Percentiles rank a stretch among this genome's conserved stretches.
phyloP scores from a whole-genome alignment of 2,329 filamentous ascomycete genomes.

The Passalora sequoiae region DNA sequence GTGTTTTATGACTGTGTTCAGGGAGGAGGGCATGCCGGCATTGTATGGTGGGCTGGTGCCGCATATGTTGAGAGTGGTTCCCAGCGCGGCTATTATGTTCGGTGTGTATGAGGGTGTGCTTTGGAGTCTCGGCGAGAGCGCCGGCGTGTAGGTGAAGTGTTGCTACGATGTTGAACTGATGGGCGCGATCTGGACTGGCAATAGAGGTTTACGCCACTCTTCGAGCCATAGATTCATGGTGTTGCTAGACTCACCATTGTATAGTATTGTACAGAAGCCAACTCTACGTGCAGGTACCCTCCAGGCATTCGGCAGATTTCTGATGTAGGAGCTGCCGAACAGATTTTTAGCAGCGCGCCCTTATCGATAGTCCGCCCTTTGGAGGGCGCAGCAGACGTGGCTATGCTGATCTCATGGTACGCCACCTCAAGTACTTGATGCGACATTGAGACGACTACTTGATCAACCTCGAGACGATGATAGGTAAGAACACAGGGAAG shows the following conservation, averaged over 20 bases:
- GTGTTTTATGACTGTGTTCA: slow-evolving; percentile 82
- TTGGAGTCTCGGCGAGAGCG: slow-evolving; percentile 43
- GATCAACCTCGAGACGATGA: too few relatives aligned
- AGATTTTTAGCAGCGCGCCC: too few relatives aligned
- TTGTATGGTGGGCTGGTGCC: slow-evolving; percentile 89
- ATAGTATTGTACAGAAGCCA: neutral
- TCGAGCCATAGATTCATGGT: neutral
- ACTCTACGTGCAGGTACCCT: neutral
- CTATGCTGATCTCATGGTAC: too few relatives aligned
- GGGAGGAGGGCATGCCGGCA: slow-evolving; percentile 78
- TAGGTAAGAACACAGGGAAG: neutral
- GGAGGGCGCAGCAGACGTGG: too few relatives aligned
- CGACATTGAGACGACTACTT: too few relatives aligned
- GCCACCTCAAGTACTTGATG: too few relatives aligned
- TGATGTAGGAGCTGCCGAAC: neutral
- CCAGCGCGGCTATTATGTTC: slow-evolving; percentile 93
- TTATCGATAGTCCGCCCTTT: too few relatives aligned
- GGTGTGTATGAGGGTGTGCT: slow-evolving; percentile 67
- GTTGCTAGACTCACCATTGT: neutral
- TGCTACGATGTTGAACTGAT: too few relatives aligned
- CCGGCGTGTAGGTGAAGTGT: slow-evolving; percentile 27
- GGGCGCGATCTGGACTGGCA: too few relatives aligned
- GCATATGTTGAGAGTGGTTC: slow-evolving; percentile 84
- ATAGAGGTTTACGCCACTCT: neutral
- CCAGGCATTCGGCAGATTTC: neutral